Evolutionary conservation across 768 basidiomycete genomes (phyloP).

Genomic region (Serendipita sp.): DNA sequence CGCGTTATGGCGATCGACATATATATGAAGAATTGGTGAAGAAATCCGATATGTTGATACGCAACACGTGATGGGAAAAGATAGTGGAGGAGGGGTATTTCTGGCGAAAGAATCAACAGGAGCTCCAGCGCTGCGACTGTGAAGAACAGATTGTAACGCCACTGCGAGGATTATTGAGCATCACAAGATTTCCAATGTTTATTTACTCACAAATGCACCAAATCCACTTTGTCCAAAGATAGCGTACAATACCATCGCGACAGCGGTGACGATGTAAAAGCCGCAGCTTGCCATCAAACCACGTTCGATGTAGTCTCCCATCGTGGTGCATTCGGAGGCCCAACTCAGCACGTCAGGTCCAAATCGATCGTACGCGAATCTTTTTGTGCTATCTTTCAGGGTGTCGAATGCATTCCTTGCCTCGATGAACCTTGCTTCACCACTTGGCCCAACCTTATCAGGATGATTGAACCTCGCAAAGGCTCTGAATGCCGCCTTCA

Average conservation of each 20-base stretch:
- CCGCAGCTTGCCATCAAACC: conserved; percentile 47
- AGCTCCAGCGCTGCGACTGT: conserved; percentile 46
- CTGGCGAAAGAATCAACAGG: conserved; percentile 44
- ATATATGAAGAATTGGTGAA: conserved; percentile 65
- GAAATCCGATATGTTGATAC: conserved; percentile 60
- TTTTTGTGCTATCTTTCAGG: conserved; percentile 53
- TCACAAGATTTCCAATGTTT: background rate
- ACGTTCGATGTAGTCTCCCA: conserved; percentile 48
- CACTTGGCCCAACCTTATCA: conserved; percentile 43
- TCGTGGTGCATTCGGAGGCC: conserved; percentile 43
- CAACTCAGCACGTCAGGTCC: conserved; percentile 57
- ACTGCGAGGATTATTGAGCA: conserved; percentile 27
- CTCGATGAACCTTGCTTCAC: conserved; percentile 49
- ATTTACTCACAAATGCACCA: conserved; percentile 44
- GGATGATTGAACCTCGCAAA: conserved; percentile 67
- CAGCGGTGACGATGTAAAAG: conserved; percentile 48
- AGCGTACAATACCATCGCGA: conserved; percentile 44
- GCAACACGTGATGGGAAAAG: conserved; percentile 49
- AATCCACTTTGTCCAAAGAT: conserved; percentile 42
- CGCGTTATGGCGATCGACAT: conserved; percentile 54
- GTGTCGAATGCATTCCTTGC: conserved; percentile 65
- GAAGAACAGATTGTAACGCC: conserved; percentile 65
- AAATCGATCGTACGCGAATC: conserved; percentile 82
- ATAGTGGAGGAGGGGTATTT: conserved; percentile 22
- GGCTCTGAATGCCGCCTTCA: conserved; percentile 57